Evolutionary conservation across 2,329 filamentous ascomycete species (phyloP).

Genomic region (Xylaria sp.): DNA sequence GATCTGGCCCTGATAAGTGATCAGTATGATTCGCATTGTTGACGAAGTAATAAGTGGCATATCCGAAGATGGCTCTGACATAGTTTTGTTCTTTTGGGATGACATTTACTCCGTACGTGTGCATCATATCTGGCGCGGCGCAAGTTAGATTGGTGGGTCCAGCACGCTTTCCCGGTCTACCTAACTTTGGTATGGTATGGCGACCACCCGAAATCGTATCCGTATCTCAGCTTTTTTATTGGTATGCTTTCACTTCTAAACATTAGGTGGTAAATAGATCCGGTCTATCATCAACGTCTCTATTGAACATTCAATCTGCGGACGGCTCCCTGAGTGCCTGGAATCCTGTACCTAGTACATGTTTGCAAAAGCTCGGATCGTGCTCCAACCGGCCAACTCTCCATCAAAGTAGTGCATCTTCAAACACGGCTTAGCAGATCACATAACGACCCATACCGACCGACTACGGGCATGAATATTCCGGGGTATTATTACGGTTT

Average conservation of each 20-base stretch:
- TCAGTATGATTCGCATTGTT: no score
- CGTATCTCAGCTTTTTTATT: neutral
- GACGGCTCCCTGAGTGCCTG: no score
- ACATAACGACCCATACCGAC: neutral
- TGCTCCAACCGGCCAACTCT: neutral
- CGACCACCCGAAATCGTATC: conserved; percentile 17
- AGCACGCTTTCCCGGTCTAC: neutral
- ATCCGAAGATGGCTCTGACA: no score
- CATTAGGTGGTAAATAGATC: no score
- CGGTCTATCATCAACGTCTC: no score
- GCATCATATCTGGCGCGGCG: no score
- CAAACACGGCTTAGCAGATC: neutral
- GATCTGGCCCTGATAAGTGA: neutral
- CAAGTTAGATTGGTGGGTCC: neutral
- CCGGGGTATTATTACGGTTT: conserved; percentile 68
- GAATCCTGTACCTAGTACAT: neutral
- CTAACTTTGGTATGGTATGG: no score
- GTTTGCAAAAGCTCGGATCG: neutral
- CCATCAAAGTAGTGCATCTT: neutral
- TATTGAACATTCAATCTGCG: neutral
- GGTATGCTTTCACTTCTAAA: neutral
- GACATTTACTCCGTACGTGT: no score
- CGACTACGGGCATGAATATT: conserved; percentile 50
- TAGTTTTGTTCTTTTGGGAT: no score
- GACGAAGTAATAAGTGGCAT: no score